phyloP scores from a whole-genome alignment of 192 early-diverging fungal species.

The Thamnidium elegans region DNA sequence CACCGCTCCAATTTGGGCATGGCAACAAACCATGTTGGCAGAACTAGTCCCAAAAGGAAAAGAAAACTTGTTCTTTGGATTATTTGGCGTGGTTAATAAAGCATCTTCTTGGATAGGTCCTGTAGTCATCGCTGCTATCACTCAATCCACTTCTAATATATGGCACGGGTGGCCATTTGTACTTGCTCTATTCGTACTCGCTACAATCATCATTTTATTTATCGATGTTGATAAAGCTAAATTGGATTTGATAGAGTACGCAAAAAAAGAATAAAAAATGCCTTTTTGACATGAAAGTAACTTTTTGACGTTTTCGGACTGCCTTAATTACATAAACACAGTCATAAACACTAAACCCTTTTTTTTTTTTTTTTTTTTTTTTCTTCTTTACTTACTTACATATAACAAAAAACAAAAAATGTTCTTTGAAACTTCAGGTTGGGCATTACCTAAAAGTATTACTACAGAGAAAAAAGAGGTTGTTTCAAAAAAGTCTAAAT shows the following conservation, averaged over 20 bases:
- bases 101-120: constrained; percentile 41
- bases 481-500: not conserved
- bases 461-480: constrained; percentile 4
- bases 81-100: constrained; percentile 43
- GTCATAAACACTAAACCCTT: no score
- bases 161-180: constrained; percentile 27
- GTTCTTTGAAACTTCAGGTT: constrained; percentile 26
- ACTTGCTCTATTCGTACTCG: constrained; percentile 9
- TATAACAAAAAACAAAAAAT: no score
- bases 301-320: no score
- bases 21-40: constrained; percentile 40
- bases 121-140: constrained; percentile 34
- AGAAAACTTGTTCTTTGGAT: constrained; percentile 44
- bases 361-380: no score
- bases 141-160: constrained; percentile 23
- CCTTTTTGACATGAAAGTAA: no score
- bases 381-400: no score
- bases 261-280: no score
- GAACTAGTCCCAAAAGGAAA: constrained; percentile 39
- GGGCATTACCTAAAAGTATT: constrained; percentile 20
- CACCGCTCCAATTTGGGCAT: constrained; percentile 53
- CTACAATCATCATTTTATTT: constrained; percentile 14
- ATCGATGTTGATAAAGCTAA: constrained; percentile 26
- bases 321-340: no score
- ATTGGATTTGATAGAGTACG: constrained; percentile 7